Conservation (phyloP, 306 rosid genomes). For the Lathyrus tuberosus region DNA sequence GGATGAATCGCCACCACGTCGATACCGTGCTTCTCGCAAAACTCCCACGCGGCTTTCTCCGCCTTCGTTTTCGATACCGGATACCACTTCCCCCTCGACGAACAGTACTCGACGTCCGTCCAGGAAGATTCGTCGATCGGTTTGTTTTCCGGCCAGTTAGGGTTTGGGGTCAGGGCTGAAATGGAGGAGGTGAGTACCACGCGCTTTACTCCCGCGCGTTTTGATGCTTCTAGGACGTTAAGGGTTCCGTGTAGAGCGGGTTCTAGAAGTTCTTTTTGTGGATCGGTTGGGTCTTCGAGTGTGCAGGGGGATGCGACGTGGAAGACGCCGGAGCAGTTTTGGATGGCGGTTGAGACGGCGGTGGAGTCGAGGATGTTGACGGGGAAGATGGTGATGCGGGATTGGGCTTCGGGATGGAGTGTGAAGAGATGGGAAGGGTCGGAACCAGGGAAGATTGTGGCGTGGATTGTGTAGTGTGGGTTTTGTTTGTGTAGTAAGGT, state of each 20-base stretch:
- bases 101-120: constrained; percentile 79
- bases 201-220: constrained; percentile 52
- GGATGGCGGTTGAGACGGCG: constrained; percentile 57
- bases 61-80: constrained; percentile 88
- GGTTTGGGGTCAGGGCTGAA: constrained; percentile 85
- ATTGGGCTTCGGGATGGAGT: constrained; percentile 47
- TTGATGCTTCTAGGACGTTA: constrained; percentile 71
- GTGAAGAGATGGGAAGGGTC: constrained; percentile 63
- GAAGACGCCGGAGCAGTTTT: constrained; percentile 70
- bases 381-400: constrained; percentile 50
- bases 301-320: constrained; percentile 93
- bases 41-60: constrained; percentile 84
- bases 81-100: constrained; percentile 68
- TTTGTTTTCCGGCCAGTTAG: constrained; percentile 59
- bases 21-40: constrained; percentile 33
- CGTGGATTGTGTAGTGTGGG: constrained; percentile 77
- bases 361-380: constrained; percentile 59
- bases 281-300: constrained; percentile 73
- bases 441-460: constrained; percentile 68
- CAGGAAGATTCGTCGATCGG: constrained; percentile 69
- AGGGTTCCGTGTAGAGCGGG: constrained; percentile 86
- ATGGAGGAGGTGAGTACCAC: constrained; percentile 87
- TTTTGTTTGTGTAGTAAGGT: no score
- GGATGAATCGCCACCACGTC: constrained; percentile 77
- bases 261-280: constrained; percentile 53